Percentiles rank a stretch among this genome's conserved stretches.
Conservation (phyloP, 768 basidiomycete genomes). For the Suillus luteus region DNA sequence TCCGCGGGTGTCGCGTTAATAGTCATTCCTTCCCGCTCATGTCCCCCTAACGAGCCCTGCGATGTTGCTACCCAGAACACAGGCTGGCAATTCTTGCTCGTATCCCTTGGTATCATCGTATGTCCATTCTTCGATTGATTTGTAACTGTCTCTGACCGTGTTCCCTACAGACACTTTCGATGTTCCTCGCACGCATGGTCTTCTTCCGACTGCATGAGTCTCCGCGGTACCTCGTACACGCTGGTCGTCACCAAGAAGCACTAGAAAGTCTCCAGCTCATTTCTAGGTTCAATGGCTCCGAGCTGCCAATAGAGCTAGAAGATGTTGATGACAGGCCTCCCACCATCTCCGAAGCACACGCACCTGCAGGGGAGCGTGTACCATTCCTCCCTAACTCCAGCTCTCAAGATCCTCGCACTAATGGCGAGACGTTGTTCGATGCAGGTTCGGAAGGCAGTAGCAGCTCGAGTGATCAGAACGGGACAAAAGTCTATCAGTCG, state of each 20-base stretch:
- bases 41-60: conserved; percentile 55
- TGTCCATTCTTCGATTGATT: conserved; percentile 36
- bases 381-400: conserved; percentile 26
- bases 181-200: conserved; percentile 85
- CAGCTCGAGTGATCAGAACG: conserved; percentile 21
- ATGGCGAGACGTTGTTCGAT: conserved; percentile 15
- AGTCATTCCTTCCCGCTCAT: conserved; percentile 78
- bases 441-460: conserved; percentile 30
- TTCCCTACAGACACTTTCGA: conserved; percentile 68
- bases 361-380: conserved; percentile 27
- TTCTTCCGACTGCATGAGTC: conserved; percentile 95
- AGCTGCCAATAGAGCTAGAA: conserved; percentile 62
- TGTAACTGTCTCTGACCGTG: conserved; percentile 3
- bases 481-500: conserved; percentile 30
- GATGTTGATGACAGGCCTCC: conserved; percentile 61
- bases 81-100: conserved; percentile 90
- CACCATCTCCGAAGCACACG: conserved; percentile 20
- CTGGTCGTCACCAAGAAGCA: conserved; percentile 83
- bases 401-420: conserved; percentile 17
- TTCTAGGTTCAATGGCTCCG: conserved; percentile 80
- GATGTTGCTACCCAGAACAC: conserved; percentile 68
- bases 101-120: conserved; percentile 79
- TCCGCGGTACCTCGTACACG: conserved; percentile 89
- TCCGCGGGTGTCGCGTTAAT: conserved; percentile 78
- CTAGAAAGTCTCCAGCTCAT: conserved; percentile 82